Evolutionary conservation across 441 rosid genomes (phyloP).

Genomic region (Corymbia calophylla): DNA sequence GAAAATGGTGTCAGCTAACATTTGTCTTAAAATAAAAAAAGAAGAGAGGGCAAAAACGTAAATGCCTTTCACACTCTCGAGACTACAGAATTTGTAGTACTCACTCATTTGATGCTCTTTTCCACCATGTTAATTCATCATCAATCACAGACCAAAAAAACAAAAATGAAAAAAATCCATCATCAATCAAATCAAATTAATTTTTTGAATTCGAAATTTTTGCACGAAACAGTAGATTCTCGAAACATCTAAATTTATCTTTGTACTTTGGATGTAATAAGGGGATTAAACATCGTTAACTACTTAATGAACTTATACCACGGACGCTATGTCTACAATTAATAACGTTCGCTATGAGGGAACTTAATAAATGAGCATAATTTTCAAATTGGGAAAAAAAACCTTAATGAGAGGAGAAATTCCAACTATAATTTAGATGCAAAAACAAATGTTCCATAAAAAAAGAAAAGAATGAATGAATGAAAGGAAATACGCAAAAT

Average conservation of each 20-base stretch:
- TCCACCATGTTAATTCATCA: not conserved
- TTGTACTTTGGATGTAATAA: not conserved
- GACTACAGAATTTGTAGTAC: not conserved
- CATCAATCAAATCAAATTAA: not conserved
- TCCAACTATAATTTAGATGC: not conserved
- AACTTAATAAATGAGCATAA: not conserved
- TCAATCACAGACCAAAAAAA: not conserved
- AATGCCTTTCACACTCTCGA: not conserved
- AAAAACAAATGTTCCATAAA: accelerated
- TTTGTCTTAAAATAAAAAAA: not conserved
- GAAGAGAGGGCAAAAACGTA: not conserved
- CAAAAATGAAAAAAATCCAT: accelerated
- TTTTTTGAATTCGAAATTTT: too few species aligned
- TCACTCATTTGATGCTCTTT: not conserved
- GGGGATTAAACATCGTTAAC: not conserved
- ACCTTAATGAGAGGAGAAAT: not conserved
- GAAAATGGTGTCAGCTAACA: not conserved
- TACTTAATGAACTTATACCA: accelerated
- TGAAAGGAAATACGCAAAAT: not conserved
- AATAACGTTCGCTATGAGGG: not conserved
- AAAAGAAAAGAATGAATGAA: accelerated
- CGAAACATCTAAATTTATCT: not conserved
- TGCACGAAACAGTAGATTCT: not conserved
- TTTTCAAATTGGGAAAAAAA: not conserved
- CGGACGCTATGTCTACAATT: accelerated